These are phyloP conservation scores for Pelargonium citronellum DNA, from an alignment of 441 rosid species.

Conservation along the genomic window DNA sequence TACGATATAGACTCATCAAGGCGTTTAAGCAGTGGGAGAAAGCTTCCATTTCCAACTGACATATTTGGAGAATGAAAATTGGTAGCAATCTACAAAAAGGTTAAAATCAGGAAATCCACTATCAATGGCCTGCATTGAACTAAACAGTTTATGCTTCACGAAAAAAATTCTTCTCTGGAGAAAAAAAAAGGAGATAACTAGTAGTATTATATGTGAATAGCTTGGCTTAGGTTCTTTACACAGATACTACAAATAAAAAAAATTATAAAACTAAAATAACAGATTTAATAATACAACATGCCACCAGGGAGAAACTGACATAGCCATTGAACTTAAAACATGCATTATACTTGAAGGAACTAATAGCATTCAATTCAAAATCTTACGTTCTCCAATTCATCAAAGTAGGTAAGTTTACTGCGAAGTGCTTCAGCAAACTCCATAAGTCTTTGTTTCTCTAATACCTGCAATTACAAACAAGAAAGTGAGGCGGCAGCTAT, in stretches of 20 bases:
- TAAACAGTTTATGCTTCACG: neutral
- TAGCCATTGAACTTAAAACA: neutral
- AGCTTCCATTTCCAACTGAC: constrained; percentile 72
- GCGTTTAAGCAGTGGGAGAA: constrained; percentile 82
- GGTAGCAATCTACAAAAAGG: constrained; percentile 61
- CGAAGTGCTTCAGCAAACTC: constrained; percentile 94
- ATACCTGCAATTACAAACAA: constrained; percentile 40
- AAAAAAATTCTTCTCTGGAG: neutral
- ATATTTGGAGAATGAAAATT: constrained; percentile 81
- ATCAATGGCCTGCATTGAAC: no score
- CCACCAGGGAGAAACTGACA: neutral
- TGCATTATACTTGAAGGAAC: constrained; percentile 15
- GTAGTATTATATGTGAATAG: no score
- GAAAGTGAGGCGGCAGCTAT: constrained; percentile 17
- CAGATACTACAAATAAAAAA: no score
- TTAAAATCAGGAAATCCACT: constrained; percentile 16
- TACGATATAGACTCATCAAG: constrained; percentile 93
- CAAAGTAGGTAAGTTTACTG: constrained; percentile 88
- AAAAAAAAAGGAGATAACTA: no score
- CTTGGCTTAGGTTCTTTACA: no score
- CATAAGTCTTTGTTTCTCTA: constrained; percentile 81
- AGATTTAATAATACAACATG: no score
- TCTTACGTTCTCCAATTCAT: constrained; percentile 99
- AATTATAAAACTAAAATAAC: no score
- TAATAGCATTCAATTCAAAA: constrained; percentile 32